Conservation (phyloP, 352 stramenopile species). For the Globisporangium nagaii region DNA sequence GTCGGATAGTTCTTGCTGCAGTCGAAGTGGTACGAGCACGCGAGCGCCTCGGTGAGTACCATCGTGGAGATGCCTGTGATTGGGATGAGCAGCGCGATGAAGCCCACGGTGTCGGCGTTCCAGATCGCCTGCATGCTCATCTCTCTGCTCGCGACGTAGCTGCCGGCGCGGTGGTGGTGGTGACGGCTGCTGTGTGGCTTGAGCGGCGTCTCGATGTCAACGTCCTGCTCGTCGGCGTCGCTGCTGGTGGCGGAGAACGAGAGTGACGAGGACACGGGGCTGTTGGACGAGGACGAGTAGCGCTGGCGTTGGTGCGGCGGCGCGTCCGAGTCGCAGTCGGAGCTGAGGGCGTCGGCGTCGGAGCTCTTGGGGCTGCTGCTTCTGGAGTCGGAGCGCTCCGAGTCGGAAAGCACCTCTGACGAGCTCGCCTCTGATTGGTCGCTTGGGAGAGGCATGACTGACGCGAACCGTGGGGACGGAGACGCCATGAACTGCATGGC, state of each 20-base stretch:
- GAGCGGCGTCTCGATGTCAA: background rate
- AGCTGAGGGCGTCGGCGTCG: too few species aligned
- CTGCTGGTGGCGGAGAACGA: constrained; percentile 11
- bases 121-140: constrained; percentile 16
- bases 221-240: background rate
- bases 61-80: constrained; percentile 70
- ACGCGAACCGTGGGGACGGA: background rate
- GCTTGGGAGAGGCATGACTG: constrained; percentile 10
- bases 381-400: constrained; percentile 13
- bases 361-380: background rate
- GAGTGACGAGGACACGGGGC: constrained; percentile 7
- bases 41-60: constrained; percentile 58
- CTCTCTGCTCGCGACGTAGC: background rate
- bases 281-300: constrained; percentile 8
- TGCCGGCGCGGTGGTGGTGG: background rate
- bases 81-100: constrained; percentile 67
- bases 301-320: constrained; percentile 1
- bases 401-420: background rate
- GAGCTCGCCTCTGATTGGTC: constrained; percentile 14
- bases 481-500: constrained; percentile 4
- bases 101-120: constrained; percentile 50
- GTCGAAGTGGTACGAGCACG: constrained; percentile 67
- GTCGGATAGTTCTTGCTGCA: constrained; percentile 74
- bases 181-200: constrained; percentile 2
- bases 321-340: constrained; percentile 1